Percentiles rank a stretch among this genome's conserved stretches.
Conservation (phyloP, 1,139 yeast genomes). For the Scheffersomyces insectosa region DNA sequence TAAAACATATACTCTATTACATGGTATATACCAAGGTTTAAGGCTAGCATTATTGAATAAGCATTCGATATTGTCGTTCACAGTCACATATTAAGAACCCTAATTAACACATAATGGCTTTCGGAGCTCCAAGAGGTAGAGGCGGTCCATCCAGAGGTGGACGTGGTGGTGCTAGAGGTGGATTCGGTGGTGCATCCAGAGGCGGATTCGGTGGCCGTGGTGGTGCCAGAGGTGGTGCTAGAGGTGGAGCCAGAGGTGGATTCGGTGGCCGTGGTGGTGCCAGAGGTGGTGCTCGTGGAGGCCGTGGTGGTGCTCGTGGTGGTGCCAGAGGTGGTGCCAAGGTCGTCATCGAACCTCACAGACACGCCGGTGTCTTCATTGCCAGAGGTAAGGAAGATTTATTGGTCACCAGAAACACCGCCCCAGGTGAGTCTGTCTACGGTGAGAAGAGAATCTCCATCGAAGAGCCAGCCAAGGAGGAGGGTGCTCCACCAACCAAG, state of each 20-base stretch:
- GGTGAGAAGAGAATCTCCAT: conserved; percentile 96
- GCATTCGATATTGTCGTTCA: conserved; percentile 3
- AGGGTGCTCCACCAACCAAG: conserved; percentile 88
- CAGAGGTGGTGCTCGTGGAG: conserved; percentile 62
- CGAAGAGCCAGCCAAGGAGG: conserved; percentile 88
- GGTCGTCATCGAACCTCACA: conserved; percentile 97
- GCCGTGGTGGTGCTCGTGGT: conserved; percentile 75
- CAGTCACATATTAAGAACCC: conserved; percentile 1
- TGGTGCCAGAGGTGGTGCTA: conserved; percentile 32
- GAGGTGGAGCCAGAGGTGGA: conserved; percentile 24
- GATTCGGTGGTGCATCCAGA: conserved; percentile 30
- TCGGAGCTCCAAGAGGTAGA: conserved; percentile 37
- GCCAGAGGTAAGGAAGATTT: conserved; percentile 99
- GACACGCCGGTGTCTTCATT: conserved; percentile 96
- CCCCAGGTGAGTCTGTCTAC: conserved; percentile 98
- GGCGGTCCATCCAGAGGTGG: conserved; percentile 18
- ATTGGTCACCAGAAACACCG: conserved; percentile 91
- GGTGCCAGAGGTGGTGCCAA: conserved; percentile 86
- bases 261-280: conserved; percentile 41
- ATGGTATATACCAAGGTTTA: conserved; percentile 1
- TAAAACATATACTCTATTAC: neutral
- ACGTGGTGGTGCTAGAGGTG: conserved; percentile 56
- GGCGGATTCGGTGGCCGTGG: conserved; percentile 27
- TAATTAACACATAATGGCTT: conserved; percentile 25
- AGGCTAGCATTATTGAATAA: conserved; percentile 4